phyloP scores from a whole-genome alignment of 1,284 basidiomycete genomes.

The Puccinia hordei region DNA sequence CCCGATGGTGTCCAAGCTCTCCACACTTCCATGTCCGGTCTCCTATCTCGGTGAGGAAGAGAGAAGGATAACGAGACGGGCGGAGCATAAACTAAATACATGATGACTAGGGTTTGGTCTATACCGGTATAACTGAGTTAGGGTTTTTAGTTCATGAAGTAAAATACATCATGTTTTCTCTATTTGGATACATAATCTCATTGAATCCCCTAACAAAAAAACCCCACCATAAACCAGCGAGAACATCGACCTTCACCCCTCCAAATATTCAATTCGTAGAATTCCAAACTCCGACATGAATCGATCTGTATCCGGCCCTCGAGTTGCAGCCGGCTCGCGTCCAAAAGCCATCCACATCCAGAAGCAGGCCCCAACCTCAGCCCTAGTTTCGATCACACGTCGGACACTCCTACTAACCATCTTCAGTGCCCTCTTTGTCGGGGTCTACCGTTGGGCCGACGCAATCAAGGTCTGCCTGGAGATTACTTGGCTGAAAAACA shows the following conservation, averaged over 20 bases:
- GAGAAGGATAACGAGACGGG: too few species aligned
- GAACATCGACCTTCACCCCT: background rate
- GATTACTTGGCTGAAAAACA: background rate
- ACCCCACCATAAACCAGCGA: too few species aligned
- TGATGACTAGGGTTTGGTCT: too few species aligned
- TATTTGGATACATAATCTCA: too few species aligned
- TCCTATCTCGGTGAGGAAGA: too few species aligned
- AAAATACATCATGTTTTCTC: too few species aligned
- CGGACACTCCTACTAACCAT: conserved; percentile 15
- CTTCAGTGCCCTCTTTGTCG: conserved; percentile 18
- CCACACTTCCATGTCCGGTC: too few species aligned
- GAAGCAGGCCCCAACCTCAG: conserved; percentile 1
- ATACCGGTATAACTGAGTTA: too few species aligned
- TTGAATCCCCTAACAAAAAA: too few species aligned
- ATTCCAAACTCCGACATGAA: conserved; percentile 7
- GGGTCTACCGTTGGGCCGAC: conserved; percentile 39
- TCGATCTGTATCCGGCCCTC: conserved; percentile 14
- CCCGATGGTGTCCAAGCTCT: too few species aligned
- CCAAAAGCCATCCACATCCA: conserved; percentile 39
- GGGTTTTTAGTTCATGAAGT: too few species aligned
- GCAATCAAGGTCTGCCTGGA: conserved; percentile 28
- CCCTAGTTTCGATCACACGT: background rate
- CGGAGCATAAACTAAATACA: too few species aligned
- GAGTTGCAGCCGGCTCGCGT: background rate
- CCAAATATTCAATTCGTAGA: background rate